Base-by-base conservation (phyloP, 2,329 filamentous ascomycete species). In the Pseudogymnoascus sp. region DNA sequence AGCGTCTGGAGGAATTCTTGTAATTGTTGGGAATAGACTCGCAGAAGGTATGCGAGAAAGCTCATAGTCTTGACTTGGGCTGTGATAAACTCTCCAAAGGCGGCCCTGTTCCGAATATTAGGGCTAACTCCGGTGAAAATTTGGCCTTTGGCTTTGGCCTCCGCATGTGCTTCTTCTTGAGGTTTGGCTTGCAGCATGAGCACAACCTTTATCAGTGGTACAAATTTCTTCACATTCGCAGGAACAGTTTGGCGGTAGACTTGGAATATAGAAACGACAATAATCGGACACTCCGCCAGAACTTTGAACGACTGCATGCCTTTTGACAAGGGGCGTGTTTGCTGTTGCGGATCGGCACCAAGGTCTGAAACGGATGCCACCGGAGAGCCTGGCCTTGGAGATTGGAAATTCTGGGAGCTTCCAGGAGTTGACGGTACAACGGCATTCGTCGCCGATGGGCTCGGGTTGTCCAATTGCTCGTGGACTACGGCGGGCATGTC, bases 281-380 rank as follows among this genome's bases (percentile, higher is more conserved):
- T 97, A 61, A 99, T 99, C 0, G 95, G 95, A 69, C 95, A 99
- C 75, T 99, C 95, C 1, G 93, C 92, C 4, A 99, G 83, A 23
- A 99, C 93, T 75, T 97, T 99, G 83, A 99, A 99, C 0, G 95
- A 99, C 73, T 96, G 91, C 91, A 97, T 97, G 31, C 95, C 95
- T 75, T 91, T 96, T 62, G 93, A 79, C 35, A 99, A 77, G 59
- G 91, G 89, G 63, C 93, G 87, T 62, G 85, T 86, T 69, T 92
- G 88, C 71, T 93, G 91, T 70, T 91, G 88, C n/a, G 81, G 79
- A 69, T 97, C 93, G 12, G 87, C 83, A 5, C 87, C 91, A 60
- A 96, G 83, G 66, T 97, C 95, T 16, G 88, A 83, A 2, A 89
- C 84, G 0, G 91, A 89, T 2, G 90, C 88, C 7, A 93, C 89